phyloP scores from a whole-genome alignment of 2,329 filamentous ascomycete genomes.

The Penicillium rolfsii region DNA sequence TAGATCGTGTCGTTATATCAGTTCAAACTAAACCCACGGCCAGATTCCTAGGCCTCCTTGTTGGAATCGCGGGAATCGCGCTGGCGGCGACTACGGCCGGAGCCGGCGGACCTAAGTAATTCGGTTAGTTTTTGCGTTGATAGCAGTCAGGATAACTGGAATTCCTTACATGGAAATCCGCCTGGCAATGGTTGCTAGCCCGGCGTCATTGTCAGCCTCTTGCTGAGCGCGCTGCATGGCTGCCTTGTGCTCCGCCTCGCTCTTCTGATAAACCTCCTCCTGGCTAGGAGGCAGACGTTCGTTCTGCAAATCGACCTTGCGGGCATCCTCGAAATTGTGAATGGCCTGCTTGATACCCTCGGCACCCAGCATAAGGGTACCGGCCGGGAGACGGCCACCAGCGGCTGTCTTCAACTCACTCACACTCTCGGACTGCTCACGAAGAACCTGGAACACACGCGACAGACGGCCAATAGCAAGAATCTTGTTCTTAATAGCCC shows the following conservation, averaged over 20 bases:
- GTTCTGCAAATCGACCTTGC: conserved; percentile 96
- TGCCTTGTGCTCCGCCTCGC: conserved; percentile 76
- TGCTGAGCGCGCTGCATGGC: conserved; percentile 83
- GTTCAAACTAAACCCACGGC: conserved; percentile 22
- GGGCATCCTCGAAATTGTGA: conserved; percentile 91
- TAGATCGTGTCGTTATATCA: conserved; percentile 34
- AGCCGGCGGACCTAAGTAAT: conserved; percentile 43
- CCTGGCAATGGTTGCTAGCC: conserved; percentile 81
- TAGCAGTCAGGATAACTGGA: not conserved
- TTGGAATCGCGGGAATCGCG: conserved; percentile 30
- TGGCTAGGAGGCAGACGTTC: conserved; percentile 89
- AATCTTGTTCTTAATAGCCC: conserved; percentile 99
- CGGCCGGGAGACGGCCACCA: conserved; percentile 87
- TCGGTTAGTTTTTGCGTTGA: conserved; percentile 19
- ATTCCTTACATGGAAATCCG: conserved; percentile 90
- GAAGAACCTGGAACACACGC: conserved; percentile 95
- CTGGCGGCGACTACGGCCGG: conserved; percentile 40
- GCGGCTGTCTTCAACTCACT: conserved; percentile 97
- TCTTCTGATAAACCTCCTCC: conserved; percentile 84
- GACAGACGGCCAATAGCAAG: conserved; percentile 94
- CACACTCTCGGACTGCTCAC: conserved; percentile 94
- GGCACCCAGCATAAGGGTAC: conserved; percentile 95
- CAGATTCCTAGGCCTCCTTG: conserved; percentile 32
- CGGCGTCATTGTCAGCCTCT: conserved; percentile 90
- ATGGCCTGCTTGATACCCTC: conserved; percentile 99